Percentiles rank a stretch among this genome's conserved stretches.
Conservation (phyloP, 2,329 filamentous ascomycete genomes). For the Catunica adiposa region DNA sequence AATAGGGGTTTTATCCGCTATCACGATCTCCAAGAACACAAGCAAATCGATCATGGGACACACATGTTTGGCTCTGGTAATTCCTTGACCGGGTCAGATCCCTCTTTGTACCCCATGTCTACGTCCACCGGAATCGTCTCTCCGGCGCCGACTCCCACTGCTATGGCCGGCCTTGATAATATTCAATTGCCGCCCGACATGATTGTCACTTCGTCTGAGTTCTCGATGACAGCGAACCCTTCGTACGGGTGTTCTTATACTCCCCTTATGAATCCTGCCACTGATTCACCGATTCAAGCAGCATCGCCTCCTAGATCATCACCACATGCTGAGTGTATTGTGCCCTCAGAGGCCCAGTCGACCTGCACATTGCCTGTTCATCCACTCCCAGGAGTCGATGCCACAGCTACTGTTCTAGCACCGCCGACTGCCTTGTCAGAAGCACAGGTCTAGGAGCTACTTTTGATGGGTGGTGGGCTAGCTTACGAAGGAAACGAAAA, state of each 20-base stretch:
- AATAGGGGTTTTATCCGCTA: constrained; percentile 31
- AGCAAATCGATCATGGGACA: constrained; percentile 21
- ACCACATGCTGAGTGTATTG: neutral
- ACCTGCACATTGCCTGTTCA: neutral
- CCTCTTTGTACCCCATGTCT: neutral
- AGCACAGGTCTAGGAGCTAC: constrained; percentile 1
- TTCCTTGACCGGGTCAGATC: neutral
- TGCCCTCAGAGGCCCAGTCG: no score
- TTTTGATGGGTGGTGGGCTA: neutral
- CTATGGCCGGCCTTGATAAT: neutral
- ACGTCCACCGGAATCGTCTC: neutral
- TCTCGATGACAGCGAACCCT: no score
- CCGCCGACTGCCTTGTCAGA: neutral
- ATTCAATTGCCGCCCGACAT: no score
- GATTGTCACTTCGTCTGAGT: no score
- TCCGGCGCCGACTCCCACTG: neutral
- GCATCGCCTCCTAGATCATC: neutral
- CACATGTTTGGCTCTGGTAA: neutral
- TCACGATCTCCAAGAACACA: constrained; percentile 33
- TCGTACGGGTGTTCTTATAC: no score
- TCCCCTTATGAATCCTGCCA: neutral
- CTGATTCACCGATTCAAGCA: neutral
- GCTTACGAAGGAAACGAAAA: neutral
- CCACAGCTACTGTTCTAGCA: neutral
- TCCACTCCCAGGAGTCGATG: neutral